phyloP scores from a whole-genome alignment of 352 stramenopile species.

The Peronospora destructor region DNA sequence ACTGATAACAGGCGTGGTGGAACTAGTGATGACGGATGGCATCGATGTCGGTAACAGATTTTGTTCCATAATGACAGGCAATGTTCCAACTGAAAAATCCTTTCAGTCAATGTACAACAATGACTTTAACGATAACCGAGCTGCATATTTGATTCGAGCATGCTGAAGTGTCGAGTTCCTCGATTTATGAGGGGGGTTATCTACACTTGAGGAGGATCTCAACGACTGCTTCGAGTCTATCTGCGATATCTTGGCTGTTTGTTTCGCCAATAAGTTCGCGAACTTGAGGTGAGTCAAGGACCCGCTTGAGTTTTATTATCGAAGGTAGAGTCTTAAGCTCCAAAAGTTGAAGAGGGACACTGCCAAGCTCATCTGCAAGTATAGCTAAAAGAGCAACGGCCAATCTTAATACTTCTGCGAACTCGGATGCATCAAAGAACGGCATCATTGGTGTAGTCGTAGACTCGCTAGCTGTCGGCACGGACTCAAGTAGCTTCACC shows the following conservation, averaged over 20 bases:
- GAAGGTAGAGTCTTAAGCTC: conserved; percentile 32
- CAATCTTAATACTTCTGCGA: conserved; percentile 51
- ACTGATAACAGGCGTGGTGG: too few species aligned
- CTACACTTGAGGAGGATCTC: conserved; percentile 22
- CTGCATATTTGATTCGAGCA: too few species aligned
- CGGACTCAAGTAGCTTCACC: conserved; percentile 20
- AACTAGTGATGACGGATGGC: too few species aligned
- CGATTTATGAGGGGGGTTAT: conserved; percentile 4
- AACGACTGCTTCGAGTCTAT: conserved; percentile 33
- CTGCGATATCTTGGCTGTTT: conserved; percentile 23
- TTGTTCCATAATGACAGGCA: too few species aligned
- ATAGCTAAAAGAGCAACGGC: conserved; percentile 45
- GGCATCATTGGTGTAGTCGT: background rate
- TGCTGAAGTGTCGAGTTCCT: too few species aligned
- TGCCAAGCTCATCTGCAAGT: conserved; percentile 39
- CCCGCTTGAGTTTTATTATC: conserved; percentile 30
- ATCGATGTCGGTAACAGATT: too few species aligned
- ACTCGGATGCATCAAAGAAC: conserved; percentile 32
- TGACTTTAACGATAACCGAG: too few species aligned
- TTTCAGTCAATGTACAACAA: too few species aligned
- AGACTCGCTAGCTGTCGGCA: conserved; percentile 4
- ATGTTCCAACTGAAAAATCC: too few species aligned
- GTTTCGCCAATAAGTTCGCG: conserved; percentile 17
- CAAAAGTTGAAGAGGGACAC: conserved; percentile 28
- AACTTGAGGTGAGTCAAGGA: conserved; percentile 17